phyloP scores from a whole-genome alignment of 169 alveolate genomes.

The Babesia bovis region DNA sequence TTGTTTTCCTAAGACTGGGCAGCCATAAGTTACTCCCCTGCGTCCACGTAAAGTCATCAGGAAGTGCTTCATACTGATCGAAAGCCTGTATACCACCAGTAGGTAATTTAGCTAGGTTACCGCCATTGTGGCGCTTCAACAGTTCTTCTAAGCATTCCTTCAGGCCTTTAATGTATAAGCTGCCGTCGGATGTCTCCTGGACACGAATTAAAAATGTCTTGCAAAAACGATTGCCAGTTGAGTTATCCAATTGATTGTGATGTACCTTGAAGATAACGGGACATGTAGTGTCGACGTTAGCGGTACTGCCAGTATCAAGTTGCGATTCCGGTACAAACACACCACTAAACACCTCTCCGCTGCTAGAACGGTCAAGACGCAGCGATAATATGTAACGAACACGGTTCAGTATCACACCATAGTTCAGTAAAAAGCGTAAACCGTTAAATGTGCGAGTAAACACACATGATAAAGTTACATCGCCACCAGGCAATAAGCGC shows the following conservation, averaged over 20 bases:
- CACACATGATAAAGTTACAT: conserved; percentile 26
- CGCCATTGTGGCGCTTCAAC: background rate
- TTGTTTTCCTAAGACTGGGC: conserved; percentile 74
- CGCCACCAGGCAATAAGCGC: conserved; percentile 27
- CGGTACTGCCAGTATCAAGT: background rate
- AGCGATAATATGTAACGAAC: conserved; percentile 28
- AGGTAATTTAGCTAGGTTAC: background rate
- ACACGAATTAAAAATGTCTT: conserved; percentile 11
- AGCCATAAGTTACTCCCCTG: conserved; percentile 74
- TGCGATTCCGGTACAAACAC: conserved; percentile 19
- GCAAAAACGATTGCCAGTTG: background rate
- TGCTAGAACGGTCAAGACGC: conserved; percentile 21
- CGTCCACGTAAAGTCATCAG: conserved; percentile 65
- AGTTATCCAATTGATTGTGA: background rate
- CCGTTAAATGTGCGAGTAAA: conserved; percentile 46
- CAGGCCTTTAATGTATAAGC: conserved; percentile 26
- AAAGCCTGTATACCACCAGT: conserved; percentile 26
- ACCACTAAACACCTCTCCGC: conserved; percentile 11
- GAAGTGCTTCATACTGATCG: conserved; percentile 25
- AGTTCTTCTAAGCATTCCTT: conserved; percentile 28
- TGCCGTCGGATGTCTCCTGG: conserved; percentile 42
- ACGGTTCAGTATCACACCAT: conserved; percentile 42
- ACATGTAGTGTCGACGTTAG: conserved; percentile 16
- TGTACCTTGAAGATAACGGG: conserved; percentile 40
- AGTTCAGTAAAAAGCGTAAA: conserved; percentile 23